Evolutionary conservation across 345 rosid genomes (phyloP).

Genomic region (Eutrema heterophyllum): DNA sequence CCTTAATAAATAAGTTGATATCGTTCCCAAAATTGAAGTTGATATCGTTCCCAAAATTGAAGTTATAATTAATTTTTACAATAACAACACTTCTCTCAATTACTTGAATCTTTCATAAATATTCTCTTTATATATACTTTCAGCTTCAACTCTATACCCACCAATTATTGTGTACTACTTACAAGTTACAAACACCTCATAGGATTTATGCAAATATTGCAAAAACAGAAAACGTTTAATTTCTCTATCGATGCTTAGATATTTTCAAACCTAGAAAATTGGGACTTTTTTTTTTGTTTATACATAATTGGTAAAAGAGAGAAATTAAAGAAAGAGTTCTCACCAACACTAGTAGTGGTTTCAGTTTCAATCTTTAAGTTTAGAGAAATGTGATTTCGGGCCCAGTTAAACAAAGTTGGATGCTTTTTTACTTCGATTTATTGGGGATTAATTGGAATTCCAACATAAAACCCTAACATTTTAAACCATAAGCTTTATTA

Average conservation of each 20-base stretch:
- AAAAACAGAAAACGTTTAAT: neutral
- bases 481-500: neutral
- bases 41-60: no score
- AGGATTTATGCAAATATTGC: slow-evolving; percentile 15
- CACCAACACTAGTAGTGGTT: neutral
- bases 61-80: no score
- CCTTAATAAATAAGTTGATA: no score
- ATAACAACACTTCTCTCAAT: slow-evolving; percentile 17
- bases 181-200: neutral
- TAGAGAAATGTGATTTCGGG: neutral
- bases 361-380: neutral
- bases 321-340: neutral
- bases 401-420: neutral
- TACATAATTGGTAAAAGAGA: slow-evolving; percentile 12
- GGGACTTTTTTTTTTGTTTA: slow-evolving; percentile 3
- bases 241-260: slow-evolving; percentile 4
- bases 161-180: slow-evolving; percentile 22
- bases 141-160: neutral
- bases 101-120: slow-evolving; percentile 10
- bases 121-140: slow-evolving; percentile 12
- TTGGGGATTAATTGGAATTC: neutral
- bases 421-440: neutral
- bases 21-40: no score
- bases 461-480: slow-evolving; percentile 10
- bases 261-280: slow-evolving; percentile 3